Evolutionary conservation across 805 yeast species (phyloP).

Genomic region (Scheffersomyces amazonensis): DNA sequence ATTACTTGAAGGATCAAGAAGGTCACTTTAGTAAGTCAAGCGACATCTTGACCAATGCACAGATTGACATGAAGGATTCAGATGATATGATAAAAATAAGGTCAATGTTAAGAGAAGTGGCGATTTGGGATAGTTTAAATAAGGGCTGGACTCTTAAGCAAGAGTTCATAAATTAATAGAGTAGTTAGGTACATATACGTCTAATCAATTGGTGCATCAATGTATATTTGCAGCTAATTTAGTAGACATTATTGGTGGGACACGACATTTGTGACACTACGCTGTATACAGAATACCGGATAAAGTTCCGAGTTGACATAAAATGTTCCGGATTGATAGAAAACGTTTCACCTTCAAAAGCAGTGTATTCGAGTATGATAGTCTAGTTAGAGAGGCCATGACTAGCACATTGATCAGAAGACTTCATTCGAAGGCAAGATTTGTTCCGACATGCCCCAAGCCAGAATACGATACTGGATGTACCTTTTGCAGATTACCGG

Average conservation of each 20-base stretch:
- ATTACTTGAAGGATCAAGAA: slow-evolving; percentile 32
- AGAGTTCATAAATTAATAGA: slow-evolving; percentile 27
- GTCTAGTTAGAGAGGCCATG: no score
- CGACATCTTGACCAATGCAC: slow-evolving; percentile 41
- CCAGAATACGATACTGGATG: slow-evolving; percentile 60
- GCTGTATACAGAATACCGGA: no score
- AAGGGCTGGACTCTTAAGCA: slow-evolving; percentile 67
- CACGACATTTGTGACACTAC: no score
- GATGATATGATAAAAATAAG: slow-evolving; percentile 61
- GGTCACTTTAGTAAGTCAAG: slow-evolving; percentile 47
- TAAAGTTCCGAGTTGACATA: no score
- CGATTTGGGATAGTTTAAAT: slow-evolving; percentile 57
- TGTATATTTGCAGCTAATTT: no score
- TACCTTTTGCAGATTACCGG: slow-evolving; percentile 45
- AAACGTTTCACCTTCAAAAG: no score
- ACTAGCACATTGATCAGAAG: neutral
- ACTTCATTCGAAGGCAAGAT: neutral
- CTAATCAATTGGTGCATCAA: no score
- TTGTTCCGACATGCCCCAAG: slow-evolving; percentile 39
- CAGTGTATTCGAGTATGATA: no score
- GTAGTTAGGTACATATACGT: no score
- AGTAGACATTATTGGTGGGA: no score
- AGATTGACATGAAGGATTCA: slow-evolving; percentile 25
- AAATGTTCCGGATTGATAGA: no score
- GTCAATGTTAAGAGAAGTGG: slow-evolving; percentile 64